phyloP scores from a whole-genome alignment of 2,329 filamentous ascomycete genomes.

The Ophiocordyceps sinensis region DNA sequence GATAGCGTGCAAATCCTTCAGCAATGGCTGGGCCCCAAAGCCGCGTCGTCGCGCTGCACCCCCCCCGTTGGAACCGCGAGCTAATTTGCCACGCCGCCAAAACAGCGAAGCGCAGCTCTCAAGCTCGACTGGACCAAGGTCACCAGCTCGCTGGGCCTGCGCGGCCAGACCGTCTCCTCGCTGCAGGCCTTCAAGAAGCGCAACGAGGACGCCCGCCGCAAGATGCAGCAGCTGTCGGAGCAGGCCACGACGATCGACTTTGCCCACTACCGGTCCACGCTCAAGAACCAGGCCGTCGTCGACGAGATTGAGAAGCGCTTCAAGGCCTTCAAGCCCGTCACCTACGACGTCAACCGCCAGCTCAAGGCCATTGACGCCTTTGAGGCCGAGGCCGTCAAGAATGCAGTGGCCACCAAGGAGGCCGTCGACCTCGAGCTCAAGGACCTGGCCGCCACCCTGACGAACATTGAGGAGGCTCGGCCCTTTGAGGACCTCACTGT shows the following conservation, averaged over 20 bases:
- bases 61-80: slow-evolving; percentile 20
- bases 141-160: slow-evolving; percentile 84
- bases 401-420: slow-evolving; percentile 90
- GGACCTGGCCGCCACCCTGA: slow-evolving; percentile 85
- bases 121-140: slow-evolving; percentile 99
- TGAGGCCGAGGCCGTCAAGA: slow-evolving; percentile 92
- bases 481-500: slow-evolving; percentile 96
- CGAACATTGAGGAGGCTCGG: slow-evolving; percentile 92
- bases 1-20: neutral
- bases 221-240: slow-evolving; percentile 72
- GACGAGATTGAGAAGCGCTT: slow-evolving; percentile 98
- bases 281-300: slow-evolving; percentile 93
- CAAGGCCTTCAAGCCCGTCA: slow-evolving; percentile 76
- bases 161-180: slow-evolving; percentile 80
- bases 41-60: neutral
- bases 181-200: slow-evolving; percentile 98
- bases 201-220: slow-evolving; percentile 96
- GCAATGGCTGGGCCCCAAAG: neutral
- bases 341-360: slow-evolving; percentile 87
- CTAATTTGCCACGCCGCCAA: slow-evolving; percentile 32
- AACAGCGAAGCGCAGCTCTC: slow-evolving; percentile 89
- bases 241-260: slow-evolving; percentile 84
- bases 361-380: slow-evolving; percentile 97
- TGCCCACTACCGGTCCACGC: slow-evolving; percentile 71
- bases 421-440: slow-evolving; percentile 90